Evolutionary conservation across 2,329 filamentous ascomycete genomes (phyloP).

Genomic region (Fusarium sublunatum): DNA sequence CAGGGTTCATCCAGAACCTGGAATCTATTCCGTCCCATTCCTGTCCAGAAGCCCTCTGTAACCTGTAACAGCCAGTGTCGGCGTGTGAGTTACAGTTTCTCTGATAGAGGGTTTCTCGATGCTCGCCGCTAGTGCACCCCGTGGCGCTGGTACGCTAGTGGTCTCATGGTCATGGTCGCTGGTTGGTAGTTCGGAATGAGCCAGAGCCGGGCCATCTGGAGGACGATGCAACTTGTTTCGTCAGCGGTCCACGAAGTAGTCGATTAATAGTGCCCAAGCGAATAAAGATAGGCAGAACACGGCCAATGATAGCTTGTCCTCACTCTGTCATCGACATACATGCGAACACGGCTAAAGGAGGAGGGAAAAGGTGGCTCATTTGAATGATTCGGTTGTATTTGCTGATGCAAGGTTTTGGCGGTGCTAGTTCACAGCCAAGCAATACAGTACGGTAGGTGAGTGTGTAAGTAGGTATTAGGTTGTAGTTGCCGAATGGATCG

Average conservation of each 20-base stretch:
- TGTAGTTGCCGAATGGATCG: conserved; percentile 8
- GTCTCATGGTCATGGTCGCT: conserved; percentile 37
- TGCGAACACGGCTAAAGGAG: conserved; percentile 10
- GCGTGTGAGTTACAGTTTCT: conserved; percentile 1
- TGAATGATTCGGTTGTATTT: conserved; percentile 26
- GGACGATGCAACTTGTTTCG: conserved; percentile 40
- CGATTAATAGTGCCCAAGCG: conserved; percentile 21
- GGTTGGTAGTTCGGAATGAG: conserved; percentile 33
- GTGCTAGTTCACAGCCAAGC: conserved; percentile 8
- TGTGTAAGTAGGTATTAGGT: background rate
- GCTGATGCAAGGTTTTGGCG: conserved; percentile 23
- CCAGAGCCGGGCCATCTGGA: conserved; percentile 38
- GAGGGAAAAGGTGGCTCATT: conserved; percentile 7
- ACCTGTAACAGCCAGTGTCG: conserved; percentile 38
- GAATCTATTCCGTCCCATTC: conserved; percentile 36
- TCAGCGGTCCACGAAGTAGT: conserved; percentile 36
- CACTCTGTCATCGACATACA: conserved; percentile 14
- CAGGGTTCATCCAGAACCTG: conserved; percentile 29
- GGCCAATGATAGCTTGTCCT: conserved; percentile 23
- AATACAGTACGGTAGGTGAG: conserved; percentile 8
- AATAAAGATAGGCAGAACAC: conserved; percentile 12
- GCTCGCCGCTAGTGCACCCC: conserved; percentile 36
- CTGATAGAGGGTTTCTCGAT: conserved; percentile 17
- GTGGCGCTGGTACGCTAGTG: conserved; percentile 43
- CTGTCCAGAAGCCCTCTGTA: conserved; percentile 27